These are phyloP conservation scores for Paramecium primaurelia DNA, from an alignment of 73 alveolate genomes.

Conservation along the genomic window DNA sequence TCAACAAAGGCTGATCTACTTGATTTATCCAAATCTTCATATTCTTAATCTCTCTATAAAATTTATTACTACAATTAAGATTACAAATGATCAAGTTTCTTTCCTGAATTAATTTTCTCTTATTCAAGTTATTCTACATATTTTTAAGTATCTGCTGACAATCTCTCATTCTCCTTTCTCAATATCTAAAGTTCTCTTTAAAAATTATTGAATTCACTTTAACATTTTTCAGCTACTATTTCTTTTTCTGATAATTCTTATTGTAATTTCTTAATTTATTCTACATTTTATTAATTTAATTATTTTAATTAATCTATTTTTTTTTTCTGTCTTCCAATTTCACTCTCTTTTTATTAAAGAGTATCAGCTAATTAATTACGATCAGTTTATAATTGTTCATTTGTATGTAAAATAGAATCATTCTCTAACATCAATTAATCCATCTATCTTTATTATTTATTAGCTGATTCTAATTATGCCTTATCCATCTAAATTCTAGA, in stretches of 20 bases:
- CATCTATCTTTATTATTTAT: neutral
- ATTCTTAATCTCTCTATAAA: neutral
- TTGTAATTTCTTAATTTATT: neutral
- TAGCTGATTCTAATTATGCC: neutral
- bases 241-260: neutral
- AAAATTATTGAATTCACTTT: neutral
- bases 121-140: neutral
- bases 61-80: neutral
- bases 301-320: neutral
- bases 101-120: neutral
- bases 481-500: slow-evolving; percentile 33
- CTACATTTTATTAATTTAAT: neutral
- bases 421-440: slow-evolving; percentile 6
- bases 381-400: slow-evolving; percentile 38
- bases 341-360: slow-evolving; percentile 14
- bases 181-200: slow-evolving; percentile 3
- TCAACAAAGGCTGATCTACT: slow-evolving; percentile 26
- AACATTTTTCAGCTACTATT: neutral
- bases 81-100: neutral
- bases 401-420: slow-evolving; percentile 15
- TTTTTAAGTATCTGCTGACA: neutral
- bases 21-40: neutral
- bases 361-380: neutral
- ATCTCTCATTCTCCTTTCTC: slow-evolving; percentile 25
- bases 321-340: neutral